Conservation (phyloP, 78 protist genomes). For the Dictyostelium firmibasis region DNA sequence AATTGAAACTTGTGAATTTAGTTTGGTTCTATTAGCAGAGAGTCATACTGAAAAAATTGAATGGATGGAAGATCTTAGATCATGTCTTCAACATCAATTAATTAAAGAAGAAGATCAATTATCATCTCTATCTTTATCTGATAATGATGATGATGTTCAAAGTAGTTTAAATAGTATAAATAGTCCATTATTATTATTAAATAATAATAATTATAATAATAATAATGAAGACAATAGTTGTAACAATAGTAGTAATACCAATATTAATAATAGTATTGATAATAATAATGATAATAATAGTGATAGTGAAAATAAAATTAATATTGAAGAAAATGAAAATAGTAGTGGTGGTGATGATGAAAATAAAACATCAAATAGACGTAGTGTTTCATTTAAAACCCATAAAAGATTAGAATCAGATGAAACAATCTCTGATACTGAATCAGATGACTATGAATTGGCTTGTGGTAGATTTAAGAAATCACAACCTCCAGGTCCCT, state of each 20-base stretch:
- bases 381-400: background rate
- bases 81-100: constrained; percentile 45
- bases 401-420: background rate
- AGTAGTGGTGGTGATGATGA: background rate
- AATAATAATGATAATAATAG: background rate
- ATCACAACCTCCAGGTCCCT: background rate
- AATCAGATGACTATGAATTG: constrained; percentile 3
- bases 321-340: background rate
- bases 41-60: constrained; percentile 31
- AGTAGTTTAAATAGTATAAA: background rate
- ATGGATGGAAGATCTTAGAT: constrained; percentile 64
- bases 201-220: background rate
- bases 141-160: background rate
- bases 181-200: background rate
- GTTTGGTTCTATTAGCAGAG: constrained; percentile 37
- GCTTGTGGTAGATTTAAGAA: background rate
- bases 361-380: background rate
- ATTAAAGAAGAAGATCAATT: constrained; percentile 57
- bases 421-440: background rate
- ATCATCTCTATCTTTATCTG: constrained; percentile 15
- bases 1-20: constrained; percentile 39
- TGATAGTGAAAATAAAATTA: background rate
- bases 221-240: background rate
- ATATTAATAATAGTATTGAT: background rate
- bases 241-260: background rate